These are phyloP conservation scores for Emericellopsis cladophorae DNA, from an alignment of 2,329 filamentous ascomycete genomes.

Conservation along the genomic window DNA sequence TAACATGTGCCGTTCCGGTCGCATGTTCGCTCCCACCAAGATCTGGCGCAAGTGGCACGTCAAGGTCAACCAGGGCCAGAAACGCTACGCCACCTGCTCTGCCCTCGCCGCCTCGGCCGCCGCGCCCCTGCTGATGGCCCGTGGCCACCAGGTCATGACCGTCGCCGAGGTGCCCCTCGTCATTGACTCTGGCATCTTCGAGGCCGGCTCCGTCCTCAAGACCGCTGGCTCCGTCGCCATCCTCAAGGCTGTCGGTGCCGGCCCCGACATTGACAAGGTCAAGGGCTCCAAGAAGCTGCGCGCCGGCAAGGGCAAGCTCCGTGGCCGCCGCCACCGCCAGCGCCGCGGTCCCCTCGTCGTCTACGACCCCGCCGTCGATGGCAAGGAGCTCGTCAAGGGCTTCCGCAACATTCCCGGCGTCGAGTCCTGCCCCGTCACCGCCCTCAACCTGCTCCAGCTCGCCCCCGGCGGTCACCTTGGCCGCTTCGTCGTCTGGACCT, in stretches of 20 bases:
- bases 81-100: constrained; percentile 97
- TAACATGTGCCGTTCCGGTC: constrained; percentile 99
- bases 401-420: constrained; percentile 99
- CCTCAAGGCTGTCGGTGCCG: constrained; percentile 83
- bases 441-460: constrained; percentile 97
- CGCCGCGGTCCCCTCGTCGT: constrained; percentile 95
- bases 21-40: constrained; percentile 99
- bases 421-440: constrained; percentile 87
- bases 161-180: constrained; percentile 97
- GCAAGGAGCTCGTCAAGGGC: constrained; percentile 83
- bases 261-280: constrained; percentile 87
- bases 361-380: constrained; percentile 91
- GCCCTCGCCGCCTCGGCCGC: constrained; percentile 94
- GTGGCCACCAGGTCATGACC: constrained; percentile 86
- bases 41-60: constrained; percentile 99
- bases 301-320: constrained; percentile 97
- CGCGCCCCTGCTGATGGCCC: constrained; percentile 87
- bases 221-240: constrained; percentile 78
- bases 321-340: constrained; percentile 92
- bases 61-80: constrained; percentile 99
- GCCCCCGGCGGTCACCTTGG: constrained; percentile 97
- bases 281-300: constrained; percentile 93
- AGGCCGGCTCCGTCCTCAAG: constrained; percentile 68
- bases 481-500: constrained; percentile 99
- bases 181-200: constrained; percentile 81